Base-by-base conservation (phyloP, 371 early-diverging fungal species). In the Rhizopus delemar region DNA sequence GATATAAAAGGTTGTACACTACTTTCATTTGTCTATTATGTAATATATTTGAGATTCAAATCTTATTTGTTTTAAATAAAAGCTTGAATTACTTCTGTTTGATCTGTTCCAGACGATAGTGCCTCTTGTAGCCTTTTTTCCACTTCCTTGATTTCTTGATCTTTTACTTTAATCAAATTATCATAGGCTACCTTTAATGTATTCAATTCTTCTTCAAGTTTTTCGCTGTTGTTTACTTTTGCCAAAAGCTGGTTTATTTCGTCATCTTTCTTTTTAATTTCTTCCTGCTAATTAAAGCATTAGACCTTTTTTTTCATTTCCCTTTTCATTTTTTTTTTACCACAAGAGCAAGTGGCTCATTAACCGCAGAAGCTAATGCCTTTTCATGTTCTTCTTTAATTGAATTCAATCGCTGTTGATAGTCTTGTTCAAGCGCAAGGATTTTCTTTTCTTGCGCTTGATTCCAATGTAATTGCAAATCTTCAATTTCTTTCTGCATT, bases 131-230 rank as follows among this genome's bases (percentile, higher is more conserved):
- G 55, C 32, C 71, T 56, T 46, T 73, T 73, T 51, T 74, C 66
- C 13, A 63, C 57, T 46, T 75, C 73, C 33, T 70, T 67, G 12
- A 78, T 69, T 52, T 74, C 78, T 54, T 74, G 56, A 36, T 74
- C 69, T 55, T 77, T 77, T 31, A 53, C 74, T 38, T 51, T 39
- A n/a, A 77, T 52, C 70, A 77, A 63, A 39, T 74, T 74, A 7
- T 71, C 74, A 59, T 69, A 77, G 3, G 74, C 70, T 29, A 53
- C 45, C 49, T 68, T 59, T 33, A 68, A 56, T 12, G 63, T 59
- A 12, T 54, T 51, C 38, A 63, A 45, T 49, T 68, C 68, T 11
- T 65, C 60, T 41, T 39, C 39, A 13, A 13, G 22, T 32, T 36
- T 34, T 32, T 57, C 55, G 8, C 35, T 43, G n/a, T 66, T 33